phyloP scores from a whole-genome alignment of 1,284 basidiomycete genomes.

The Chalciporus sp. region DNA sequence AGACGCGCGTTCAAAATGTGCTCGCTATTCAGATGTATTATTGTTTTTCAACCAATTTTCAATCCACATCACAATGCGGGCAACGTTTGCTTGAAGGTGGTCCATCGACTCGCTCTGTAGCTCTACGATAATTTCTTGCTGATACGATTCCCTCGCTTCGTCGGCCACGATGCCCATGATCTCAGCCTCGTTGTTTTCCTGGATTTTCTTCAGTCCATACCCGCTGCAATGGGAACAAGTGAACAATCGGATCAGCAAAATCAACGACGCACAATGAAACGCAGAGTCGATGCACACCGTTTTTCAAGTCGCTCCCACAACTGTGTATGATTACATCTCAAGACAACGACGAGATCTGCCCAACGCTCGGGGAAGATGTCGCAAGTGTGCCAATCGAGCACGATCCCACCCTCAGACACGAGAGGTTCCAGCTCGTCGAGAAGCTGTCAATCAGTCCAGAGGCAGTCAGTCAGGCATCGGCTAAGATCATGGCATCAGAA shows the following conservation, averaged over 20 bases:
- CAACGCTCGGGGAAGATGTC: slow-evolving; percentile 95
- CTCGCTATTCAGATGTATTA: background rate
- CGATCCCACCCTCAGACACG: slow-evolving; percentile 71
- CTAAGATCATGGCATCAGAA: background rate
- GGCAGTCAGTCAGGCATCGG: background rate
- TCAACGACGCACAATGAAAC: background rate
- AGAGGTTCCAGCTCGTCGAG: slow-evolving; percentile 87
- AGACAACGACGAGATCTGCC: slow-evolving; percentile 95
- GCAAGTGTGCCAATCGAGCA: slow-evolving; percentile 98
- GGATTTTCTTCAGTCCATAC: slow-evolving; percentile 91
- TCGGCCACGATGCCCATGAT: slow-evolving; percentile 95
- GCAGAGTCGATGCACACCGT: slow-evolving; percentile 55
- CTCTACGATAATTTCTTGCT: slow-evolving; percentile 85
- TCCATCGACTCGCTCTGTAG: slow-evolving; percentile 79
- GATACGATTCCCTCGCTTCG: slow-evolving; percentile 88
- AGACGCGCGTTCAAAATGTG: background rate
- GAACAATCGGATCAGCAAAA: background rate
- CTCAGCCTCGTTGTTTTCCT: slow-evolving; percentile 98
- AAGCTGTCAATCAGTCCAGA: slow-evolving; percentile 48
- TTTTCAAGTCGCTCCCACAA: slow-evolving; percentile 96
- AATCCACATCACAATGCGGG: slow-evolving; percentile 86
- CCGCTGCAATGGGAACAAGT: slow-evolving; percentile 50
- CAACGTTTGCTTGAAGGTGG: slow-evolving; percentile 87
- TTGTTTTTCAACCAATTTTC: slow-evolving; percentile 71
- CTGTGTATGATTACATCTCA: slow-evolving; percentile 85